Evolutionary conservation across 495 filamentous ascomycete genomes (phyloP), one percentile per base, ranked within the genome.

Genomic region (Pyrenopolyporus hunteri): DNA sequence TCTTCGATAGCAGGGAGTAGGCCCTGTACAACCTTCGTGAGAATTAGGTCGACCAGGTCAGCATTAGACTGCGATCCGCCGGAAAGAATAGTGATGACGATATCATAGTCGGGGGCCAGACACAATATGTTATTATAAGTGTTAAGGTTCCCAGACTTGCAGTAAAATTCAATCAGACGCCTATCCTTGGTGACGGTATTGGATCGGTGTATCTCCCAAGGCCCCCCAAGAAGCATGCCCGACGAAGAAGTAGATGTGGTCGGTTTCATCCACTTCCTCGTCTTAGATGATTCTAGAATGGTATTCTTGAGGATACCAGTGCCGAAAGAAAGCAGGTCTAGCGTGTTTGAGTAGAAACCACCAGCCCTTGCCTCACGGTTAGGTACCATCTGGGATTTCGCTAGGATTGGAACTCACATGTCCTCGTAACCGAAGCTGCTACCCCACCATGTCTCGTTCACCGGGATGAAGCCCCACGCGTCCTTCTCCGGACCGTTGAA

Each of bases 201-300:
- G 20, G 68, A 69, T 22, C 73, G 71, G 11, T 64, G 57, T 16
- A 85, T 85, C 43, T 87, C 84, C 83, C 83, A 86, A 0, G 83
- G 84, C 0, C 76, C 73, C 6, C 84, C 84, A 17, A 85, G 69
- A 3, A 72, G 62, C 4, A 73, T 45, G 6, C 71, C 71, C 0
- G 74, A 54, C 3, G 76, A 76, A 0, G 81, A 76, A 14, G 83
- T 85, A 36, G 78, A 73, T 2, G 78, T 58, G 1, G 35, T 13
- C 0, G 83, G 84, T 58, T 85, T 83, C 63, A 87, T 68, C 83
- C 83, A 87, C 31, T 76, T 59, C 53, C 80, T 74, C 0, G 83
- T 87, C 22, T 70, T 64, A 11, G 65, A 42, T 0, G 72, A 42
- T 0, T 77, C 60, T 5, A 86, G 67, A 10, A 85, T 51, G 0